Evolutionary conservation across 495 filamentous ascomycete species (phyloP).

Genomic region (Penicillium desertorum): DNA sequence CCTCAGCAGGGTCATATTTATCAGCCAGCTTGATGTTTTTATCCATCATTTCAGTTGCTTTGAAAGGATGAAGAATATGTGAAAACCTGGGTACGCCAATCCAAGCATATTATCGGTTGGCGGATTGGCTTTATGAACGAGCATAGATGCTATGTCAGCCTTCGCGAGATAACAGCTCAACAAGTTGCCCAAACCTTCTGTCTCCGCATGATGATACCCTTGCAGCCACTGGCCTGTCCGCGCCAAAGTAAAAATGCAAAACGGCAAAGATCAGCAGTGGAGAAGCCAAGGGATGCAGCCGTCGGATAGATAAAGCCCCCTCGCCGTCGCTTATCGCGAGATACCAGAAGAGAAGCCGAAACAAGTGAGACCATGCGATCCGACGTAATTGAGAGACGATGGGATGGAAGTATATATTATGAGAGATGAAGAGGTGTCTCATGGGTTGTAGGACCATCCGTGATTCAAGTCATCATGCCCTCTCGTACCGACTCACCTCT

Average conservation of each 20-base stretch:
- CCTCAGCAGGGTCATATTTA: slow-evolving; percentile 13
- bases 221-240: neutral
- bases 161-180: slow-evolving; percentile 3
- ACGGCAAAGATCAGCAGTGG: slow-evolving; percentile 16
- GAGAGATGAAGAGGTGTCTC: no score
- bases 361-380: no score
- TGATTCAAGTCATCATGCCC: slow-evolving; percentile 14
- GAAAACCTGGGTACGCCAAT: no score
- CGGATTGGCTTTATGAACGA: neutral
- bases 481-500: slow-evolving; percentile 25
- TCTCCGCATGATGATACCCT: slow-evolving; percentile 6
- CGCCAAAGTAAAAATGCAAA: neutral
- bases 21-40: slow-evolving; percentile 14
- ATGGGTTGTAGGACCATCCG: no score
- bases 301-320: slow-evolving; percentile 28
- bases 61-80: neutral
- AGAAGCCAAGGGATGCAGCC: slow-evolving; percentile 21
- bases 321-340: slow-evolving; percentile 20
- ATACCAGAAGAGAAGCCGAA: neutral
- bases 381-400: no score
- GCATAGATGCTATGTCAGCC: no score
- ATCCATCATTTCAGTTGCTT: slow-evolving; percentile 2
- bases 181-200: slow-evolving; percentile 8
- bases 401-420: slow-evolving; percentile 9
- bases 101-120: neutral